Base-by-base conservation (phyloP, 805 yeast species). In the Diddensiella transvaalensis region DNA sequence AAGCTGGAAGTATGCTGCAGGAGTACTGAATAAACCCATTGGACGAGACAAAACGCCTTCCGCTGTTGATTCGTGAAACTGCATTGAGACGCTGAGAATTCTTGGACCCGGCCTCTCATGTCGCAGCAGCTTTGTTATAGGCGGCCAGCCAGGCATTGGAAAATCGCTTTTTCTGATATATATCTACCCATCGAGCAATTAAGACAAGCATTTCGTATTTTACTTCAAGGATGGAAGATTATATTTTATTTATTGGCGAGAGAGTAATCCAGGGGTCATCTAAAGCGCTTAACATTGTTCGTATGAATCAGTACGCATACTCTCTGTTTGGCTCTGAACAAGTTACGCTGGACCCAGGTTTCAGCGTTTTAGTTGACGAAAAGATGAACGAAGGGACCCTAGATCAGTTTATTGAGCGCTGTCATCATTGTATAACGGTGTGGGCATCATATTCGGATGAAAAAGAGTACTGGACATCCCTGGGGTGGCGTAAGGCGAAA, bases 71-170 rank as follows among this genome's bases (percentile, higher is more conserved):
- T 26, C 32, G 32, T 13, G 13, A 26, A 8, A 26, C 11, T 26
- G n/a, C n/a, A n/a, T 8, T 8, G 32, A 26, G 32, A 26, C 32
- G 11, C 32, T 26, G 32, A 13, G 13, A 13, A 13, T 13, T 26
- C 13, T 26, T 8, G 32, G 13, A 8, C 11, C 8, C 11, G 11
- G 11, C 32, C 32, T 8, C 13, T 26, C 32, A 26, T 8, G 8
- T 13, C 8, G 13, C 32, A 26, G 11, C 13, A 26, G 13, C 15
- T 35, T 35, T 17, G 21, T 35, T 35, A 13, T 35, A n/a, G 8
- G 15, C 8, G 38, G 38, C 6, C 38, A 35, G 21, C 38, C 38
- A n/a, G 38, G 38, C 15, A 35, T 35, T 35, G 38, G 38, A 35
- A 35, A 35, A 17, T 35, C 38, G 15, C 15, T 13, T 10, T 35